Evolutionary conservation across 169 alveolate genomes (phyloP).

Genomic region (Plasmodium blacklocki): DNA sequence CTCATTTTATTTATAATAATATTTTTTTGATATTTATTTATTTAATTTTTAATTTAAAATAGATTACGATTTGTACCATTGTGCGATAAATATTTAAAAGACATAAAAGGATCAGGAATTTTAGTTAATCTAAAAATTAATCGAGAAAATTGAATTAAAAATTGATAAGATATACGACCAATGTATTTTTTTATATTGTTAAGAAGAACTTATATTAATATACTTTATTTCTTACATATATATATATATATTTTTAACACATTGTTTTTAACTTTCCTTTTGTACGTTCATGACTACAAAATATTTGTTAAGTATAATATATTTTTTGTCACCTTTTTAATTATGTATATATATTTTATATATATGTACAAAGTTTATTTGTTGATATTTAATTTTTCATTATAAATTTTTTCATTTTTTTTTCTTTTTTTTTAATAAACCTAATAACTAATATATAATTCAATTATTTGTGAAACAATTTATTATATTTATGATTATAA

Average conservation of each 20-base stretch:
- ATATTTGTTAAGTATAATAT: conserved; percentile 38
- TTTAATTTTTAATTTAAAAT: conserved; percentile 77
- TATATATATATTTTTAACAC: conserved; percentile 5
- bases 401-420: neutral
- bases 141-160: no score
- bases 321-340: conserved; percentile 73
- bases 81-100: conserved; percentile 84
- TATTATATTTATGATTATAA: neutral
- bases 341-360: conserved; percentile 26
- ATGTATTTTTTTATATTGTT: no score
- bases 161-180: no score
- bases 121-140: conserved; percentile 81
- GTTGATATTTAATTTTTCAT: conserved; percentile 20
- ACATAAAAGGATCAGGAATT: conserved; percentile 86
- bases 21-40: conserved; percentile 35
- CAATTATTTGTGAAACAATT: neutral
- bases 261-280: conserved; percentile 64
- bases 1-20: neutral
- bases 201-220: neutral
- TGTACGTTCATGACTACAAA: conserved; percentile 20
- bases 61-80: conserved; percentile 91
- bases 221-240: neutral
- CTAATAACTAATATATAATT: neutral
- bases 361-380: conserved; percentile 28
- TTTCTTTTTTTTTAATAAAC: neutral